Evolutionary conservation across 2,329 filamentous ascomycete genomes (phyloP), one percentile per base, ranked within the genome.

Genomic region (Coleophoma eucalyptorum): DNA sequence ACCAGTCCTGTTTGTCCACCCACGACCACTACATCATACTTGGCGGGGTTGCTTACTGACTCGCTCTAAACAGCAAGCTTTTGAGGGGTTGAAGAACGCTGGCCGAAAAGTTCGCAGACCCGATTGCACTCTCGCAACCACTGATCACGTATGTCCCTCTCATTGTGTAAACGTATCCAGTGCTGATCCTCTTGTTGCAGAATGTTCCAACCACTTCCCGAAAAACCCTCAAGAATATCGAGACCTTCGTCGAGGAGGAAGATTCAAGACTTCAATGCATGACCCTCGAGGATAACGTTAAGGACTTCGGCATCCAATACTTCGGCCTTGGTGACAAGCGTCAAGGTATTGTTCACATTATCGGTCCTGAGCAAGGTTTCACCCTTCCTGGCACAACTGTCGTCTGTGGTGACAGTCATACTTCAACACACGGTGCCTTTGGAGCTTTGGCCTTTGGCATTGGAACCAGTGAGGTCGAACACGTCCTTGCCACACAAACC

Each of bases 311-410:
- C 65, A 80, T 99, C 65, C 97, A 92, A 69, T 97, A 97, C 75
- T 99, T 99, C 67, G 94, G 94, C 55, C 85, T 99, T 57, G 89
- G 87, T 61, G 93, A 97, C 73, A 95, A 94, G 80, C 86, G 94
- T 58, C 94, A 99, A 74, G 94, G 94, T 59, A 99, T 99, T 63
- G 94, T 97, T 52, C 94, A 99, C 74, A 90, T 99, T 64, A 97
- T 99, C 63, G 94, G 94, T 34, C 94, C 94, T 38, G 94, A 99
- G 77, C 94, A 99, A 72, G 94, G 94, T 60, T 99, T 99, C 78
- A 99, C 94, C 50, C 86, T 97, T 35, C 94, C 94, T 40, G 94
- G 90, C 60, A 97, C 94, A 49, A 99, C 94, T 3, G 89, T 97
- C 35, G 94, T 97, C 58, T 97, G 94, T 67, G 94, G 94, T 70